Base-by-base conservation (phyloP, 768 basidiomycete species). In the Podaxis sp. region DNA sequence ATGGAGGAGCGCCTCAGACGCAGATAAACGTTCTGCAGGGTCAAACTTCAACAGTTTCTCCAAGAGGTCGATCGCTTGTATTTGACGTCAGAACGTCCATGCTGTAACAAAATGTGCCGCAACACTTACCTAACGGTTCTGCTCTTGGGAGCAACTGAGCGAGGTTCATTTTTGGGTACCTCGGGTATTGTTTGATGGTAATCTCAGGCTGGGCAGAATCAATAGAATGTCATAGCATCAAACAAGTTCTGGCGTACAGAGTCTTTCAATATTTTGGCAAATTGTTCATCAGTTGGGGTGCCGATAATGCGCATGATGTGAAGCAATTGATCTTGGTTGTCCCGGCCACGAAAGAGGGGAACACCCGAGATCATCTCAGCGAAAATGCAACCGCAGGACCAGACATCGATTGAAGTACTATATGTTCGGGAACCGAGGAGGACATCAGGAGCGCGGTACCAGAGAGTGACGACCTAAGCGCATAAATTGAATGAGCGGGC, bases 341-440 rank as follows among this genome's bases (percentile, higher is more conserved):
- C 97, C 65, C 96, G 82, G 22, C 97, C 97, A 66, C 96, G 84
- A 83, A 99, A 99, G 30, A 99, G 84, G 28, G 97, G 97, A 4
- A 95, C 90, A 1, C 97, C 97, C 20, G 93, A 89, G 64, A 99
- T 99, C 96, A 99, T 99, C 77, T 99, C 97, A 20, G 97, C 96
- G 73, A 99, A 97, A 72, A 99, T 99, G 73, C 97, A 99, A 10
- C 97, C 97, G 62, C 95, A 96, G 13, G 93, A 95, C 97, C 97
- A 99, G 55, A 99, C 91, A 73, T 99, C 97, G 69, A 99, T 99
- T 33, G 93, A 95, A 2, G 97, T 99, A 78, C 90, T 96, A 74
- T 99, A 99, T 20, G 96, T 99, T 63, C 97, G 84, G 22, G 95
- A 96, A 56, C 97, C 97, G 66, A 99, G 86, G 26, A 99, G 85